Evolutionary conservation across 2,329 filamentous ascomycete genomes (phyloP).

Genomic region (Alternaria longipes): DNA sequence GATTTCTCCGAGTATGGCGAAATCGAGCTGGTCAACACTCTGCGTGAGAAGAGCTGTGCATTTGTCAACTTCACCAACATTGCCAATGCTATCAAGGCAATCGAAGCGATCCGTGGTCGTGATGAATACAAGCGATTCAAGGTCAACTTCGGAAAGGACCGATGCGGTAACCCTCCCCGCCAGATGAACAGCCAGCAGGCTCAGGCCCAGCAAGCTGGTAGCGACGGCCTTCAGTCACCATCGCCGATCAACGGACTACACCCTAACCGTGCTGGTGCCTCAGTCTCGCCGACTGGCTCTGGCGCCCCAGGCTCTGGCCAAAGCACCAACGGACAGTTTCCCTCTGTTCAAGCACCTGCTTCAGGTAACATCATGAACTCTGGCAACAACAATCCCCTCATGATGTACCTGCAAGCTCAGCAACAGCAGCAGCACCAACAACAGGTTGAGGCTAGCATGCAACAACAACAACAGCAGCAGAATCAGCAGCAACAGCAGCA

Average conservation of each 20-base stretch:
- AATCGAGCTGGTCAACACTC: conserved; percentile 95
- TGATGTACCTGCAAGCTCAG: conserved; percentile 86
- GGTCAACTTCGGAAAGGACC: conserved; percentile 99
- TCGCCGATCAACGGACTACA: conserved; percentile 67
- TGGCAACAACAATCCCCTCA: conserved; percentile 84
- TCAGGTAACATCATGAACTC: conserved; percentile 81
- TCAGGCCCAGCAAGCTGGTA: conserved; percentile 72
- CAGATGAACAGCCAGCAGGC: conserved; percentile 73
- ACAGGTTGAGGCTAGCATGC: conserved; percentile 50
- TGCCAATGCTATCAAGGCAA: conserved; percentile 98
- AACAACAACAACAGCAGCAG: conserved; percentile 43
- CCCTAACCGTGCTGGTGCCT: conserved; percentile 62
- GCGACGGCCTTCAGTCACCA: conserved; percentile 65
- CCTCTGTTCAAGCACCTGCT: conserved; percentile 69
- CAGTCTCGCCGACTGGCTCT: conserved; percentile 68
- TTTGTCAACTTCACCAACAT: conserved; percentile 99
- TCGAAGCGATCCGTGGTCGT: conserved; percentile 91
- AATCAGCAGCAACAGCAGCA: conserved; percentile 51
- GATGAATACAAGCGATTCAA: conserved; percentile 99
- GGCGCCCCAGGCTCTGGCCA: conserved; percentile 65
- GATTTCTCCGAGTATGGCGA: conserved; percentile 98
- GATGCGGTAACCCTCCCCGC: conserved; percentile 94
- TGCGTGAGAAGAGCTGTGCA: conserved; percentile 98
- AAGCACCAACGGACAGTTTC: conserved; percentile 65
- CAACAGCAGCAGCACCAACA: conserved; percentile 56